Evolutionary conservation across 441 rosid species (phyloP).

Genomic region (Adansonia gregorii): DNA sequence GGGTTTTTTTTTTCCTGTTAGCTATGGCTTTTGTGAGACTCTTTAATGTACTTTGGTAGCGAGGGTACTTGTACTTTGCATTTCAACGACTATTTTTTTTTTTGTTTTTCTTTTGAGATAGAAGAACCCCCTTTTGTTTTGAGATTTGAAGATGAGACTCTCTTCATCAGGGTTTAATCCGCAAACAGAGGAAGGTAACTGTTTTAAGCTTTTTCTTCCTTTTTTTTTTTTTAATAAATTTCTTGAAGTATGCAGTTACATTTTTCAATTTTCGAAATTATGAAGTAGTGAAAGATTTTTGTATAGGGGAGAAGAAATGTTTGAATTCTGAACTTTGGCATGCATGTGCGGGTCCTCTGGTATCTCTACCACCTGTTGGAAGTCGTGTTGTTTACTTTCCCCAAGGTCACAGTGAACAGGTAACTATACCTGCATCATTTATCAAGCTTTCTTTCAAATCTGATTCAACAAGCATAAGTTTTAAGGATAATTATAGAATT

Average conservation of each 20-base stretch:
- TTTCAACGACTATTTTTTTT: conserved; percentile 15
- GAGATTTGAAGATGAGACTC: conserved; percentile 67
- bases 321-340: conserved; percentile 97
- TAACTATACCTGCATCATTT: conserved; percentile 24
- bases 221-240: not conserved
- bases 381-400: conserved; percentile 93
- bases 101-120: conserved; percentile 26
- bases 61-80: not conserved
- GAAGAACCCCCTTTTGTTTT: conserved; percentile 23
- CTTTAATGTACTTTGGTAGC: conserved; percentile 10
- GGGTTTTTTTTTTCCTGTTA: conserved; percentile 23
- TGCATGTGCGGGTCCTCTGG: conserved; percentile 98
- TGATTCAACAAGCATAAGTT: conserved; percentile 4
- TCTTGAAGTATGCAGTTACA: conserved; percentile 6
- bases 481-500: not conserved
- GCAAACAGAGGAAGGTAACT: conserved; percentile 82
- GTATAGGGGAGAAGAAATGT: conserved; percentile 66
- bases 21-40: not conserved
- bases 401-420: conserved; percentile 99
- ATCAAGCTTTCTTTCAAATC: conserved; percentile 6
- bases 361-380: conserved; percentile 83
- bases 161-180: conserved; percentile 88
- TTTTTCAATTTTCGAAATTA: conserved; percentile 21
- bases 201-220: conserved; percentile 20
- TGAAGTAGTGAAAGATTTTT: conserved; percentile 18